Conservation (phyloP, 2,329 filamentous ascomycete genomes). For the Diplodia seriata region DNA sequence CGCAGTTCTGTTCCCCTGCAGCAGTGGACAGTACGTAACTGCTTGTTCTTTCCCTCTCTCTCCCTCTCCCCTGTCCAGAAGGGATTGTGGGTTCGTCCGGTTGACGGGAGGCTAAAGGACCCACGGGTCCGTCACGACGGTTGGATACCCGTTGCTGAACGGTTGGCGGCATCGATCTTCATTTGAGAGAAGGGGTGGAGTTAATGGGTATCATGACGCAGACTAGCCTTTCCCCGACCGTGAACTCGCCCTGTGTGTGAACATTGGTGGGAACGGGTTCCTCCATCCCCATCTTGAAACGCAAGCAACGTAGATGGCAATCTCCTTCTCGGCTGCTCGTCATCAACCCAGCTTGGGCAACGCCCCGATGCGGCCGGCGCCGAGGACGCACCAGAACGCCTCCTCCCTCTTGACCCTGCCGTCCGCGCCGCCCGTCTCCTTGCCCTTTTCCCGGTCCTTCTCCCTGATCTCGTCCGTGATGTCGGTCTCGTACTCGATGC, state of each 20-base stretch:
- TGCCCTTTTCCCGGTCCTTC: constrained; percentile 36
- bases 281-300: background rate
- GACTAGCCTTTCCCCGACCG: background rate
- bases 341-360: constrained; percentile 32
- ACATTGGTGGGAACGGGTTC: background rate
- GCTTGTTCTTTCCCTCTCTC: too few relatives aligned
- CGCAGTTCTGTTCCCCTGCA: too few relatives aligned
- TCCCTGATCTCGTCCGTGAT: constrained; percentile 57
- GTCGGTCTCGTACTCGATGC: constrained; percentile 87
- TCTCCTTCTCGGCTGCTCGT: background rate
- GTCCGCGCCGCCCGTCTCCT: constrained; percentile 45
- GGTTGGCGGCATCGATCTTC: constrained; percentile 3
- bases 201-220: constrained; percentile 15
- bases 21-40: too few relatives aligned
- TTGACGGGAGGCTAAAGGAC: background rate
- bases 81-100: background rate
- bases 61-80: too few relatives aligned
- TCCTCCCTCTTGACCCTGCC: constrained; percentile 76
- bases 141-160: background rate
- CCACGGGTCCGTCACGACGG: background rate
- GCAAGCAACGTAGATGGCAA: background rate
- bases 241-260: background rate
- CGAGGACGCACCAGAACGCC: constrained; percentile 94
- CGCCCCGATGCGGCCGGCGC: constrained; percentile 75
- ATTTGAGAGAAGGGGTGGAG: background rate